Evolutionary conservation across 108 stramenopile species (phyloP).

Genomic region (Cyclotella kingstonii): DNA sequence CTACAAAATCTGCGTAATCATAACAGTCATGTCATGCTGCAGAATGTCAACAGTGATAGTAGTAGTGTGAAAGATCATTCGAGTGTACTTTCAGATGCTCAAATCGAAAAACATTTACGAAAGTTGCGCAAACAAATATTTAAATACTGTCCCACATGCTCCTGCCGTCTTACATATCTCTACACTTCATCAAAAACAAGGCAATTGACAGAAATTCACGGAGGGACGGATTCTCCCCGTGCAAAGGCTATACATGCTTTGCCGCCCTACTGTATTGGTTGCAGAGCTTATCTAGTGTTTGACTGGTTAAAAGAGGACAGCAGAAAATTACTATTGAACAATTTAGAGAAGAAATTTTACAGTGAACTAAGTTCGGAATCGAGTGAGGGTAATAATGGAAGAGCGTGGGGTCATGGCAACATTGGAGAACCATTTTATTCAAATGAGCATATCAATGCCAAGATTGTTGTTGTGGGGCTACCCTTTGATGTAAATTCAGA

Average conservation of each 20-base stretch:
- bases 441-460: constrained; percentile 5
- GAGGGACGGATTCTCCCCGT: constrained; percentile 7
- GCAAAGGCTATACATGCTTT: background rate
- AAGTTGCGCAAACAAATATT: background rate
- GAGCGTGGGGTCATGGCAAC: background rate
- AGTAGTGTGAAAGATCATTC: no score
- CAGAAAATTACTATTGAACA: constrained; percentile 12
- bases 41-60: no score
- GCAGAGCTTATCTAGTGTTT: constrained; percentile 21
- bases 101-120: no score
- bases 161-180: constrained; percentile 5
- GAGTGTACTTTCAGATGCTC: no score
- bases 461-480: constrained; percentile 5
- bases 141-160: constrained; percentile 28
- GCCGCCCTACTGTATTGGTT: constrained; percentile 27
- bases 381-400: background rate
- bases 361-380: background rate
- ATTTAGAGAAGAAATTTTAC: constrained; percentile 21
- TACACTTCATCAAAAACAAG: background rate
- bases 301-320: constrained; percentile 4
- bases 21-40: no score
- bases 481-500: background rate
- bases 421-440: background rate
- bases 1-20: no score
- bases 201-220: constrained; percentile 13